Conservation (phyloP, 1,284 basidiomycete species). For the Pseudozyma sp. region DNA sequence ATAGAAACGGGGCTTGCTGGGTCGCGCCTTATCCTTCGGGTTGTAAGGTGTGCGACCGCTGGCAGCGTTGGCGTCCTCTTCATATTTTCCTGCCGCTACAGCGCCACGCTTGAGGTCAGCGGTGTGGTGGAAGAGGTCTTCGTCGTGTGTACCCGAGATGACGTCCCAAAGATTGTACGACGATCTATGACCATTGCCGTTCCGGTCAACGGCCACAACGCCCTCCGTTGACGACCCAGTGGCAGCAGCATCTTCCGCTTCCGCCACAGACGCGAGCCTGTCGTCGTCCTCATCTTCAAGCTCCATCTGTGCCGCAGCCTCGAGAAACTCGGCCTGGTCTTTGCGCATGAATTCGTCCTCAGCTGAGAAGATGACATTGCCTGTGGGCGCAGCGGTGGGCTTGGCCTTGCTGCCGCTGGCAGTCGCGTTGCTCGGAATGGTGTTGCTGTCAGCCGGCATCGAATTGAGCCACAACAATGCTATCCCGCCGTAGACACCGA, state of each 20-base stretch:
- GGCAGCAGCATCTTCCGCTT: background rate
- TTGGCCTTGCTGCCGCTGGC: background rate
- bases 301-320: constrained; percentile 54
- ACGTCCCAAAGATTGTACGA: constrained; percentile 56
- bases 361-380: constrained; percentile 38
- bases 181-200: constrained; percentile 17
- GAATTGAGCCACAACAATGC: constrained; percentile 59
- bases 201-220: constrained; percentile 2
- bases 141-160: constrained; percentile 57
- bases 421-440: background rate
- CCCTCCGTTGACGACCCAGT: background rate
- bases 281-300: constrained; percentile 49
- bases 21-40: constrained; percentile 24
- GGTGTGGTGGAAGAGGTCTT: constrained; percentile 59
- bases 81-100: constrained; percentile 46
- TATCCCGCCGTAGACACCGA: constrained; percentile 61
- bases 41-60: constrained; percentile 3
- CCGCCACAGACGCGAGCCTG: background rate
- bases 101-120: constrained; percentile 49
- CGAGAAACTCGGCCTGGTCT: constrained; percentile 49
- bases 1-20: constrained; percentile 59
- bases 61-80: constrained; percentile 18
- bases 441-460: constrained; percentile 29
- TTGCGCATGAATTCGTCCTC: constrained; percentile 54
- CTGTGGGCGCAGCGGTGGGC: background rate